Evolutionary conservation across 305 asterid species (phyloP), one percentile per base, ranked within the genome.

Genomic region (Ajuga reptans): DNA sequence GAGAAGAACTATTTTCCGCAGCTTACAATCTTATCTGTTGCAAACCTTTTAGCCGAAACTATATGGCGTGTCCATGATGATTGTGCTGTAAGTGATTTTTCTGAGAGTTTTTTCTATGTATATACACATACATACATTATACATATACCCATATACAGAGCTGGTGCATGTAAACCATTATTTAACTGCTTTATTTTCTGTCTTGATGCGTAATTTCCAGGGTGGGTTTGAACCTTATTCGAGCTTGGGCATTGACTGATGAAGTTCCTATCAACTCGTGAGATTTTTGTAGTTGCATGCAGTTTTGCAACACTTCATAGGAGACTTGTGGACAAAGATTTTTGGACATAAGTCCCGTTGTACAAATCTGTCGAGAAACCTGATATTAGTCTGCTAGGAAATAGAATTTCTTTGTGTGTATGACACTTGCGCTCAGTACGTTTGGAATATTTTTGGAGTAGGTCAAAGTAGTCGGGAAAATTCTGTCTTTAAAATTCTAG

Each of bases 61-160:
- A 87, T 88, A 73, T 90, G 97, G 97, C 95, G 91, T 14, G 88
- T 93, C 64, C 97, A 90, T 65, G 96, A 87, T 78, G 96, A 89
- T 72, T 86, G 95, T 69, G 83, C 95, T 11, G 97, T 92, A 72
- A 88, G 96, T 83, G 64, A 34, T 64, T 17, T n/a, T 66, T 71
- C 49, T 65, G 18, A 37, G 2, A n/a, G 43, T 8, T 6, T 6
- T 12, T 12, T 24, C 17, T 16, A 34, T 45, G n/a, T 37, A 10
- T 39, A 12, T 14, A 6, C 36, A 31, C 36, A 31, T 21, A 21
- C 27, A 2, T 21, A 21, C 27, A 21, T 21, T 2, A 21, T 21
- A n/a, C n/a, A n/a, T n/a, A n/a, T n/a, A n/a, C n/a, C n/a, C 21
- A 39, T 12, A 49, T 41, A 7, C 56, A 41, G 12, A 16, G 21